Base-by-base conservation (phyloP, 352 stramenopile species). In the Pythium brachiatum region DNA sequence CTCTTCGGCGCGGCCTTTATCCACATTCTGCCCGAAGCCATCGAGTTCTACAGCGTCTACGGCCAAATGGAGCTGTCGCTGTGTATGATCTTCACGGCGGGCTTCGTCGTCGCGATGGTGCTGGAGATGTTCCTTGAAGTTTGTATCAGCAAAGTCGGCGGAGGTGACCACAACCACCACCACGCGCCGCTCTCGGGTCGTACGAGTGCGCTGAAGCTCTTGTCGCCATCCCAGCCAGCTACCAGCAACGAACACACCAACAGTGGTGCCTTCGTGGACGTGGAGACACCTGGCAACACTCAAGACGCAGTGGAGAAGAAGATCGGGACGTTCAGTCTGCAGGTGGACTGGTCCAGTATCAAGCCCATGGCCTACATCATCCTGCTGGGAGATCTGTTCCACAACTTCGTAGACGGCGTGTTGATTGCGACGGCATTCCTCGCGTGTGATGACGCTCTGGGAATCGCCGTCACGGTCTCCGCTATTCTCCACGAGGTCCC, bases 401-500 rank as follows among this genome's bases (percentile, higher is more conserved):
- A 97, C 66, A 95, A 95, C 79, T 97, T 97, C 71, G 77, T 86
- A 13, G 90, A 96, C 69, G 90, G 89, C 21, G 74, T 95, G 12
- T 79, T 95, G 27, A 79, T 88, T 47, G 64, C 72, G 16, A 81
- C 72, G 12, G 78, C 78, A 0, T 90, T 90, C 46, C 58, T 84
- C 5, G 69, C 68, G 4, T 90, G 77, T 43, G 66, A 76, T 36
- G 73, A 74, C 39, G 69, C 68, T 15, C 70, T 82, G 1, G 79
- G 76, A 12, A 68, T 76, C 8, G 78, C 80, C 0, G 87, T 97
- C 51, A 78, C 75, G 5, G 64, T 77, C 23, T 81, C 83, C 2
- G 88, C 88, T 4, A 77, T 96, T 23, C 81, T 88, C 26, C 90
- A 97, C 64, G 90, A 97, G 64, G 54, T 97, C 1, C 78, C 86